Conservation (phyloP, 192 early-diverging fungal genomes). For the Diversispora epigaea region DNA sequence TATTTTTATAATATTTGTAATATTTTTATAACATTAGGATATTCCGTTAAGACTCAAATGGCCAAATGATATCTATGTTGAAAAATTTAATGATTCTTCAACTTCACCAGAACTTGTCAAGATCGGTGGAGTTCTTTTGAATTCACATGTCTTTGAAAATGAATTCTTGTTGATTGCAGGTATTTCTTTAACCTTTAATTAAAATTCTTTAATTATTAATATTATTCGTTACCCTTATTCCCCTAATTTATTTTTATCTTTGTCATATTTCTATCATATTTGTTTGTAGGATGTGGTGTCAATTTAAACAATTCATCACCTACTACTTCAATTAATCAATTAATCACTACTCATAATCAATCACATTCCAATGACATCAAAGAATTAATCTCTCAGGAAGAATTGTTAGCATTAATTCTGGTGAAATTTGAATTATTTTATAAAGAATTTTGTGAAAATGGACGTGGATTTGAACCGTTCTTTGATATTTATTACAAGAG, state of each 20-base stretch:
- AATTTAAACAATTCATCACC: slow-evolving; percentile 85
- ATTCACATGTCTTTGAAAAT: slow-evolving; percentile 68
- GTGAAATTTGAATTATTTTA: slow-evolving; percentile 78
- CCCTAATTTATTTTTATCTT: too few relatives aligned
- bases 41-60: slow-evolving; percentile 90
- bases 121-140: slow-evolving; percentile 90
- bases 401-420: slow-evolving; percentile 62
- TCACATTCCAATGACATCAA: slow-evolving; percentile 43
- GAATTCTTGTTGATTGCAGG: slow-evolving; percentile 85
- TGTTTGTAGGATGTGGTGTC: slow-evolving; percentile 71
- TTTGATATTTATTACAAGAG: slow-evolving; percentile 73
- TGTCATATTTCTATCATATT: neutral
- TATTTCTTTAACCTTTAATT: slow-evolving; percentile 31
- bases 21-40: slow-evolving; percentile 32
- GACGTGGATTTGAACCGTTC: slow-evolving; percentile 67
- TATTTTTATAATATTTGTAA: neutral
- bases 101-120: slow-evolving; percentile 57
- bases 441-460: slow-evolving; percentile 60
- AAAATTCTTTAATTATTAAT: neutral
- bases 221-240: neutral
- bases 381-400: slow-evolving; percentile 65
- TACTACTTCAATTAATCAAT: slow-evolving; percentile 81
- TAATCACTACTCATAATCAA: slow-evolving; percentile 64
- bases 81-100: slow-evolving; percentile 40
- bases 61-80: slow-evolving; percentile 96